phyloP scores from a whole-genome alignment of 2,329 filamentous ascomycete species.

The Ophiostoma novo-ulmi region DNA sequence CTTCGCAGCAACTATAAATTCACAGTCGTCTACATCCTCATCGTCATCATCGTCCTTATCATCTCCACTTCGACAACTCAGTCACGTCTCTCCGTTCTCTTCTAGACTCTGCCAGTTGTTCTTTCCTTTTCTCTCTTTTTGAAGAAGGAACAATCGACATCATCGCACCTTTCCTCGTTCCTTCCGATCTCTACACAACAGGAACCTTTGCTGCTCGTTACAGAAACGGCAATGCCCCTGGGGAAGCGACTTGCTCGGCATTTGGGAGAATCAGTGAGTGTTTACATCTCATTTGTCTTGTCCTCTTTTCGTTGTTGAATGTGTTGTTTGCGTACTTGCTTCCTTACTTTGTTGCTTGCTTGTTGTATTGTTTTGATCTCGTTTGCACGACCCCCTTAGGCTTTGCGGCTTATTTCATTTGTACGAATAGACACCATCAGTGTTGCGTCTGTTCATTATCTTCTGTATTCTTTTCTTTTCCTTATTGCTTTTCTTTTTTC shows the following conservation, averaged over 20 bases:
- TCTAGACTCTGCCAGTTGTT: background rate
- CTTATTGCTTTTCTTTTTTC: background rate
- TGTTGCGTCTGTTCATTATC: background rate
- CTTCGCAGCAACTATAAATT: background rate
- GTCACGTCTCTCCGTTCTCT: background rate
- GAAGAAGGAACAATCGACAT: background rate
- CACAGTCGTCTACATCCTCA: background rate
- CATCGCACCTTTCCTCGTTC: background rate
- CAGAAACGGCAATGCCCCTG: slow-evolving; percentile 16
- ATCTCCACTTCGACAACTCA: background rate
- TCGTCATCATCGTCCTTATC: background rate
- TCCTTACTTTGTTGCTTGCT: background rate
- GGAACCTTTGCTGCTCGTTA: background rate
- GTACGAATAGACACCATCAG: background rate
- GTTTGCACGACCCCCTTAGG: background rate
- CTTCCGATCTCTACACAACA: background rate
- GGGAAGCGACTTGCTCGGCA: slow-evolving; percentile 20
- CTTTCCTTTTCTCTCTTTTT: background rate
- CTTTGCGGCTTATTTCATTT: background rate
- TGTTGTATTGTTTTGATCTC: background rate
- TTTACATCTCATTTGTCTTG: background rate
- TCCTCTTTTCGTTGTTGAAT: background rate
- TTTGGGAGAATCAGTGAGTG: slow-evolving; percentile 21
- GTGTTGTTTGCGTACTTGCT: background rate
- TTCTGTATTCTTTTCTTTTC: background rate